These are phyloP conservation scores for Annulohypoxylon bovei DNA, from an alignment of 495 filamentous ascomycete species.

Conservation along the genomic window DNA sequence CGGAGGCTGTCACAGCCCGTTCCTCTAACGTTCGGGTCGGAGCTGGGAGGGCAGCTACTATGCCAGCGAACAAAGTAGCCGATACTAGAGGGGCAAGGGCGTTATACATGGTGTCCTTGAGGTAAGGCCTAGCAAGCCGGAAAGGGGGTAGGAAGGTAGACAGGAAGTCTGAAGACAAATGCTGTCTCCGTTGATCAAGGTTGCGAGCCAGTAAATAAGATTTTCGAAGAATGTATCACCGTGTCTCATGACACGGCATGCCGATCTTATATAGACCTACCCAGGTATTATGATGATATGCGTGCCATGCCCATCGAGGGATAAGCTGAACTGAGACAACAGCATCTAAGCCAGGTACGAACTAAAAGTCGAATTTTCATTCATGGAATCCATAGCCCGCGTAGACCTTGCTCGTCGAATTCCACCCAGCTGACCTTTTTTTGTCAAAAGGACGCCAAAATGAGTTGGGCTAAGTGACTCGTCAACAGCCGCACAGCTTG, in stretches of 20 bases:
- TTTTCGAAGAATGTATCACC: background rate
- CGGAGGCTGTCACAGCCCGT: conserved; percentile 56
- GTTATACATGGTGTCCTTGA: conserved; percentile 37
- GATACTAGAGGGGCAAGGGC: conserved; percentile 37
- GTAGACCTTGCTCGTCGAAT: background rate
- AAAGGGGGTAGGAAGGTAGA: background rate
- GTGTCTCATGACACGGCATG: background rate
- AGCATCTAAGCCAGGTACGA: background rate
- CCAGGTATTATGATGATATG: conserved; percentile 1
- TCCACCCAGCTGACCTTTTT: conserved; percentile 22
- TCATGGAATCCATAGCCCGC: background rate
- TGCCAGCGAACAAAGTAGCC: conserved; percentile 39
- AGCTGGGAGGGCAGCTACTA: conserved; percentile 46
- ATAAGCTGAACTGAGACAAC: conserved; percentile 8
- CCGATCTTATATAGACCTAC: conserved; percentile 25
- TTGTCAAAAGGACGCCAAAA: background rate
- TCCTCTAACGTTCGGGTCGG: conserved; percentile 48
- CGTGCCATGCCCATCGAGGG: background rate
- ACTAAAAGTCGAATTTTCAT: background rate
- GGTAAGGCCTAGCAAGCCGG: background rate
- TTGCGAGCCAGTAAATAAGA: background rate
- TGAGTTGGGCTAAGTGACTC: conserved; percentile 2
- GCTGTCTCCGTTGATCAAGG: background rate
- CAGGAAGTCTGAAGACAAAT: background rate
- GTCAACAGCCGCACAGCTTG: conserved; percentile 8